Base-by-base conservation (phyloP, 2,329 filamentous ascomycete species). In the Alternaria novae-zelandiae region DNA sequence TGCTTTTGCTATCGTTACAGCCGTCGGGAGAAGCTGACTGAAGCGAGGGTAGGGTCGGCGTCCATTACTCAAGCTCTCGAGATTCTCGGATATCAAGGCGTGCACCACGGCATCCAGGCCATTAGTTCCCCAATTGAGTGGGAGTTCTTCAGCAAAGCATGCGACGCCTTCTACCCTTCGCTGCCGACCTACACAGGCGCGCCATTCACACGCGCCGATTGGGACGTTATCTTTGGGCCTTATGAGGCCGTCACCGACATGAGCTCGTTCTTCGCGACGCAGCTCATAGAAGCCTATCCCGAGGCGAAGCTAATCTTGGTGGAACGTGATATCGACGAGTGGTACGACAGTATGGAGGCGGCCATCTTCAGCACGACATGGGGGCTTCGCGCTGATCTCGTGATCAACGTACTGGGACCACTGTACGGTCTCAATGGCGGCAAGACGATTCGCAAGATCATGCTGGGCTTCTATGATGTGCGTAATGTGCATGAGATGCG, bases 171-270 rank as follows among this genome's bases (percentile, higher is more conserved):
- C 10, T 61, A 32, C 13, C 59, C 59, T 17, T 28, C 28, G 13
- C 59, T 61, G 12, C 54, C 54, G 6, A 58, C 54, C 20, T 58
- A 61, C 4, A 61, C 59, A 7, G 47, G 54, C 9, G 28, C 32
- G 4, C 65, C 69, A 2, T 74, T 72, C 47, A 68, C 64, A 26
- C 78, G 76, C 46, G 73, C 75, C 43, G 82, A 84, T 65, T 85
- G 82, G 78, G 83, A 85, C 69, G 70, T 72, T 50, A 72, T 85
- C 9, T 81, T 84, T 57, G 82, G 82, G 49, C 69, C 79, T 26
- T 82, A 76, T 63, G 82, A 80, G 67, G 75, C 70, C 26, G 65
- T 74, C 8, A 67, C 69, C 23, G 72, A 76, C 44, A 54, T 71
- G 43, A 68, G 71, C 10, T 64, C 64, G 10, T 59, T 70, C 36